These are phyloP conservation scores for Zea mays DNA, from an alignment of 176 grass and related monocot genomes.

Conservation along the genomic window DNA sequence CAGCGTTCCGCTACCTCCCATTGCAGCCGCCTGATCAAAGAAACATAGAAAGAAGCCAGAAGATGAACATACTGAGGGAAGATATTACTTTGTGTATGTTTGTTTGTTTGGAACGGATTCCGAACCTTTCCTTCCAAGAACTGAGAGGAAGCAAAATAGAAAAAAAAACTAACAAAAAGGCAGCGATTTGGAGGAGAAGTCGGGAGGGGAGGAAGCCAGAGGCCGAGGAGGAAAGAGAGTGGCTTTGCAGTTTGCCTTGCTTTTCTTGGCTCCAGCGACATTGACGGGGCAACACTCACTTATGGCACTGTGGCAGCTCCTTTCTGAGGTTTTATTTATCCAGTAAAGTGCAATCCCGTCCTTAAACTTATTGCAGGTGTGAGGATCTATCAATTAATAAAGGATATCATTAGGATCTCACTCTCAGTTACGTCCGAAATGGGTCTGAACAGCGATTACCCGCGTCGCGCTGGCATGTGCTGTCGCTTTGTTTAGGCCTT, in stretches of 20 bases:
- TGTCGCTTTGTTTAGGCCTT: too few species aligned
- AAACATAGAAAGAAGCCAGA: constrained; percentile 10
- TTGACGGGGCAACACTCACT: constrained; percentile 53
- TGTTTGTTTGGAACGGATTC: background rate
- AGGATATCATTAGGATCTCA: too few species aligned
- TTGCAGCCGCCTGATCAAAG: constrained; percentile 42
- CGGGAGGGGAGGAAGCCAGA: constrained; percentile 26
- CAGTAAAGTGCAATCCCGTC: too few species aligned
- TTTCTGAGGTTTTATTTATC: background rate
- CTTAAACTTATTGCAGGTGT: too few species aligned
- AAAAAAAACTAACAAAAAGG: constrained; percentile 12
- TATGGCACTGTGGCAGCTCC: constrained; percentile 38
- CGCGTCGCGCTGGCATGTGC: too few species aligned
- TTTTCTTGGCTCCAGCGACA: constrained; percentile 58
- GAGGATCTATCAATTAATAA: too few species aligned
- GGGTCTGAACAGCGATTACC: too few species aligned
- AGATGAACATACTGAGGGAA: constrained; percentile 17
- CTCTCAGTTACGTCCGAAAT: too few species aligned
- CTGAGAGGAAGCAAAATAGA: constrained; percentile 21
- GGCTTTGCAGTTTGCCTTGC: constrained; percentile 46
- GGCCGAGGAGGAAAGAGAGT: constrained; percentile 30
- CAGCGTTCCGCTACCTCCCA: constrained; percentile 74
- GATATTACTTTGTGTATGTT: background rate
- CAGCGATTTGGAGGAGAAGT: constrained; percentile 40
- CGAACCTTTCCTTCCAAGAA: constrained; percentile 35